Conservation (phyloP, 306 rosid species). For the Heteromeles arbutifolia region DNA sequence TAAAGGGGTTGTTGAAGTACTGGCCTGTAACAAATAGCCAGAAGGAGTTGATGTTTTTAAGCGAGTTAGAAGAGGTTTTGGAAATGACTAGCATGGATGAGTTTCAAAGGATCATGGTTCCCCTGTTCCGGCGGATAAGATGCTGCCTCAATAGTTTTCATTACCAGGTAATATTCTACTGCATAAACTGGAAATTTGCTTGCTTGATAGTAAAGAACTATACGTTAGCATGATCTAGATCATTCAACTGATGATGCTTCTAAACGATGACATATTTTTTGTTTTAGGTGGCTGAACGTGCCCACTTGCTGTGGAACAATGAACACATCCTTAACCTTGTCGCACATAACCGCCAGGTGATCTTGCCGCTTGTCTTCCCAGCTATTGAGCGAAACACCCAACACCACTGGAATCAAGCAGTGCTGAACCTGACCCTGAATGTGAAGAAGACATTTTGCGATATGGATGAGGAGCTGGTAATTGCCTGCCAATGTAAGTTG, state of each 20-base stretch:
- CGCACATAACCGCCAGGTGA: conserved; percentile 72
- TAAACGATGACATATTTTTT: background rate
- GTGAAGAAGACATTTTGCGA: conserved; percentile 66
- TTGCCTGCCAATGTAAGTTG: conserved; percentile 61
- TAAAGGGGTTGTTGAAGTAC: conserved; percentile 80
- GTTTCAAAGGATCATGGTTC: conserved; percentile 78
- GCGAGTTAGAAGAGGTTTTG: conserved; percentile 92
- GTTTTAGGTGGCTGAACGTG: conserved; percentile 84
- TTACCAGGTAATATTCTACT: conserved; percentile 63
- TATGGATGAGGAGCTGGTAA: conserved; percentile 83
- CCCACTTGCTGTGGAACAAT: conserved; percentile 94
- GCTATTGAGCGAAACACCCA: conserved; percentile 71
- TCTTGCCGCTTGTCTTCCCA: conserved; percentile 80
- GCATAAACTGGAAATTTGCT: background rate
- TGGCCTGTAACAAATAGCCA: conserved; percentile 98
- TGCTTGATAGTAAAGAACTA: background rate
- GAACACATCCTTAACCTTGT: conserved; percentile 77
- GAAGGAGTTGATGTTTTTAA: conserved; percentile 94
- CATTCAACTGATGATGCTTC: background rate
- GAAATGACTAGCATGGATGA: conserved; percentile 85
- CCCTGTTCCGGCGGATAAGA: conserved; percentile 65
- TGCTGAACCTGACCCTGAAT: conserved; percentile 79
- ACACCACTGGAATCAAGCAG: conserved; percentile 94
- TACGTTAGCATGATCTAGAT: background rate
- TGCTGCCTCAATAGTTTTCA: conserved; percentile 81